phyloP scores from a whole-genome alignment of 1,284 basidiomycete species.

The Microbotryum intermedium region DNA sequence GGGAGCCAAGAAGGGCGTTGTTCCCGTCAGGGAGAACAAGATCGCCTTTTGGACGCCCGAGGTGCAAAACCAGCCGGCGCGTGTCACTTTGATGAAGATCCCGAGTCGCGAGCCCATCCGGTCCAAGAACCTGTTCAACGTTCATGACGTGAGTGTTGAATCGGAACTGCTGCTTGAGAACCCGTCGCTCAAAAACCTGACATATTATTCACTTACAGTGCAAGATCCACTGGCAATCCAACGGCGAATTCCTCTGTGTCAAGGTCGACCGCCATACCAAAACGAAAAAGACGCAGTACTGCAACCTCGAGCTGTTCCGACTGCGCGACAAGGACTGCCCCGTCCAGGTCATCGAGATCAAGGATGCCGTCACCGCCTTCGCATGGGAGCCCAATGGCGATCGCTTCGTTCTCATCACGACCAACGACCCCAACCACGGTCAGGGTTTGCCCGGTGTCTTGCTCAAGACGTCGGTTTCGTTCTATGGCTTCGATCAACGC shows the following conservation, averaged over 20 bases:
- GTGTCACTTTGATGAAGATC: constrained; percentile 85
- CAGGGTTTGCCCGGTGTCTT: constrained; percentile 77
- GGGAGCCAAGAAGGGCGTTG: constrained; percentile 49
- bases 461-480: constrained; percentile 92
- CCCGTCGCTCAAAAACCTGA: not conserved
- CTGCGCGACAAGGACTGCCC: constrained; percentile 97
- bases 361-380: constrained; percentile 94
- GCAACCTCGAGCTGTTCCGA: constrained; percentile 96
- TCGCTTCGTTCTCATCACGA: constrained; percentile 92
- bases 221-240: constrained; percentile 98
- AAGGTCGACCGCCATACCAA: constrained; percentile 99
- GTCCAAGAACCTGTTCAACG: constrained; percentile 97
- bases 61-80: constrained; percentile 87
- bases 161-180: constrained; percentile 4
- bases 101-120: constrained; percentile 77
- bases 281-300: constrained; percentile 97
- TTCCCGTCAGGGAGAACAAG: constrained; percentile 65
- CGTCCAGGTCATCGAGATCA: constrained; percentile 94
- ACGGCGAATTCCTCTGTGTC: constrained; percentile 97
- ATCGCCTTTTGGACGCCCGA: constrained; percentile 97
- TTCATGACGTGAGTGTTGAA: constrained; percentile 67
- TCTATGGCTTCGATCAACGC: constrained; percentile 85
- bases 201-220: constrained; percentile 50
- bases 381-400: constrained; percentile 97
- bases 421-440: constrained; percentile 85